Conservation (phyloP, 208 protist genomes). For the Spongospora subterranea region DNA sequence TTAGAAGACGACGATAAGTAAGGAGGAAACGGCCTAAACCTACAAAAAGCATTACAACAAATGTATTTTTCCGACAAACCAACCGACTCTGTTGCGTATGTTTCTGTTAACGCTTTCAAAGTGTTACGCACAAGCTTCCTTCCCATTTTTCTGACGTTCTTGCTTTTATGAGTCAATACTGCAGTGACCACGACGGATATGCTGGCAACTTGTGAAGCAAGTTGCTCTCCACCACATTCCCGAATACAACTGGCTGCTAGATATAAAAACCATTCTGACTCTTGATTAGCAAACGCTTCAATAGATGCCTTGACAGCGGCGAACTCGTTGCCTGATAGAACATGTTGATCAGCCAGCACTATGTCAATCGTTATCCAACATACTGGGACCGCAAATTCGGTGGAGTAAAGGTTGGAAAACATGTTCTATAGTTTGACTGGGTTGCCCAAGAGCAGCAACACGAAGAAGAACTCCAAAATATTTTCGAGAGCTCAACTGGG, state of each 20-base stretch:
- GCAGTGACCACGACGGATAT: neutral
- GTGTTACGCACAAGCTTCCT: conserved; percentile 22
- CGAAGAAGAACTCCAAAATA: conserved; percentile 43
- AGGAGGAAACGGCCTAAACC: neutral
- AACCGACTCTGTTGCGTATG: conserved; percentile 3
- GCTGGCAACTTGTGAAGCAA: neutral
- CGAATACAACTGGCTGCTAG: neutral
- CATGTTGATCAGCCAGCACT: neutral
- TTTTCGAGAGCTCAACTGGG: conserved; percentile 5
- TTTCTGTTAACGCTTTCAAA: neutral
- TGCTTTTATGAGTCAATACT: neutral
- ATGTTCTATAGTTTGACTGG: neutral
- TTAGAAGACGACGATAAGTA: neutral
- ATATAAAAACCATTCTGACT: conserved; percentile 38
- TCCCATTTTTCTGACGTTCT: neutral
- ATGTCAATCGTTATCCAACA: neutral
- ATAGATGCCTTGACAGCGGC: neutral
- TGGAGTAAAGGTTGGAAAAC: neutral
- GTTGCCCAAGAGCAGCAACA: neutral
- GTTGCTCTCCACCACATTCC: neutral
- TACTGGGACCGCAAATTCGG: neutral
- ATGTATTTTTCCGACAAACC: neutral
- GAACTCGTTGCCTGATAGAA: neutral
- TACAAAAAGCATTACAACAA: neutral
- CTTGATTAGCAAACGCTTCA: neutral